Evolutionary conservation across 148 eudicot species (phyloP), one percentile per base, ranked within the genome.

Genomic region (Salicornia ramosissima): DNA sequence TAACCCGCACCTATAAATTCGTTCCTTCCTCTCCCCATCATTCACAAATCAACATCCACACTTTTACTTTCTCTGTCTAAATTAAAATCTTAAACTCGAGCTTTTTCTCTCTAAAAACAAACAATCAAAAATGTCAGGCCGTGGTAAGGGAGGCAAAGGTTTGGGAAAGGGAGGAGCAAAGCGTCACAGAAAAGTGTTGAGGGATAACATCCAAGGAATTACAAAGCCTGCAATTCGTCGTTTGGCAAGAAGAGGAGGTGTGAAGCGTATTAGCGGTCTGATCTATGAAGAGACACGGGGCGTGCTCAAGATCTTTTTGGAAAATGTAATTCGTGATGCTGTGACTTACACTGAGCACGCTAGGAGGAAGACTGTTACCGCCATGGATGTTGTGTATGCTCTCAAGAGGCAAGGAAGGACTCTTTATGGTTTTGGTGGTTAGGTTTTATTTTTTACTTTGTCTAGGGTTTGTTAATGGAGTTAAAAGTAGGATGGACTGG

Each of bases 101-200:
- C 2, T 43, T 16, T 53, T 13, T 52, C 43, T 58, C 31, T 12
- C 25, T 18, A 12, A 19, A 34, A 39, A 14, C 11, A 64, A 29
- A 26, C 4, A 54, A 15, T 24, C 22, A 40, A 62, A 66, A 77
- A 84, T 84, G 87, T 84, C 87, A 12, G 87, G 87, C 0, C 71
- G 87, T 0, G 87, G 87, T 0, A 84, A 84, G 83, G 87, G 87
- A 40, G 87, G 87, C 26, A 84, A 84, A 68, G 87, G 87, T 3
- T 34, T 84, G 53, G 87, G 87, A 40, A 84, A 84, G 79, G 87
- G 81, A 19, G 86, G 86, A 21, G 86, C 86, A 0, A 83, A 83
- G 79, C 74, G 86, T 24, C 86, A 83, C 46, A 36, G 86, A 11
- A 83, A 83, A 16, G 86, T 83, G 4, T 69, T 83, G 33, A 30